Percentiles rank a stretch among this genome's conserved stretches.
These are phyloP conservation scores for Sarocladium strictum DNA, from an alignment of 2,329 filamentous ascomycete genomes.

Conservation along the genomic window DNA sequence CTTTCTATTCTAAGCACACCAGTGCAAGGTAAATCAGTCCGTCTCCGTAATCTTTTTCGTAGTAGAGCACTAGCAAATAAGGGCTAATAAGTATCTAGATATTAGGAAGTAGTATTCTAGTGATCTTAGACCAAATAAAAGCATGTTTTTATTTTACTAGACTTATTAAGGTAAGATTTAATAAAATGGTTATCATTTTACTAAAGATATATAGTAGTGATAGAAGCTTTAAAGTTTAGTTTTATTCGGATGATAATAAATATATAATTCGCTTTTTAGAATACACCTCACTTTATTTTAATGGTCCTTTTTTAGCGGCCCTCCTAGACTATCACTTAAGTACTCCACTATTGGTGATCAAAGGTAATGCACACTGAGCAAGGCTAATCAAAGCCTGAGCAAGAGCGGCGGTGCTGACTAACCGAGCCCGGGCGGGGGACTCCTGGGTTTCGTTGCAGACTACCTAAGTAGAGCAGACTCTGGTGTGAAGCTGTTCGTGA, in stretches of 20 bases:
- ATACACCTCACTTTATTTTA: neutral
- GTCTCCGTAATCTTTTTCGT: neutral
- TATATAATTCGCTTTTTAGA: neutral
- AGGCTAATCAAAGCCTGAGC: neutral
- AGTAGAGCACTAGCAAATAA: neutral
- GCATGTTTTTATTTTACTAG: neutral
- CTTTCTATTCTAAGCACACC: constrained; percentile 12
- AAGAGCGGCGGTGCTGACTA: no score
- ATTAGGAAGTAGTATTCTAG: neutral
- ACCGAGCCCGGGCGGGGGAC: no score
- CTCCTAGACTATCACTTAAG: neutral
- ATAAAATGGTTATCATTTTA: neutral
- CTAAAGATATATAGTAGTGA: neutral
- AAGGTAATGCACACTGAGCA: neutral
- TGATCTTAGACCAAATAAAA: neutral
- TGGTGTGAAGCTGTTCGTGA: no score
- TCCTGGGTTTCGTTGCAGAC: neutral
- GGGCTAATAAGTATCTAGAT: neutral
- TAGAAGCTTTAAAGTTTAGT: neutral
- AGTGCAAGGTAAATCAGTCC: constrained; percentile 10
- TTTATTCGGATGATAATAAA: neutral
- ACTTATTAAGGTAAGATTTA: neutral
- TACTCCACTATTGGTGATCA: neutral
- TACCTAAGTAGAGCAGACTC: neutral
- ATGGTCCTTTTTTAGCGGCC: neutral